These are phyloP conservation scores for Hymenoscyphus linearis DNA, from an alignment of 2,329 filamentous ascomycete genomes.

Conservation along the genomic window DNA sequence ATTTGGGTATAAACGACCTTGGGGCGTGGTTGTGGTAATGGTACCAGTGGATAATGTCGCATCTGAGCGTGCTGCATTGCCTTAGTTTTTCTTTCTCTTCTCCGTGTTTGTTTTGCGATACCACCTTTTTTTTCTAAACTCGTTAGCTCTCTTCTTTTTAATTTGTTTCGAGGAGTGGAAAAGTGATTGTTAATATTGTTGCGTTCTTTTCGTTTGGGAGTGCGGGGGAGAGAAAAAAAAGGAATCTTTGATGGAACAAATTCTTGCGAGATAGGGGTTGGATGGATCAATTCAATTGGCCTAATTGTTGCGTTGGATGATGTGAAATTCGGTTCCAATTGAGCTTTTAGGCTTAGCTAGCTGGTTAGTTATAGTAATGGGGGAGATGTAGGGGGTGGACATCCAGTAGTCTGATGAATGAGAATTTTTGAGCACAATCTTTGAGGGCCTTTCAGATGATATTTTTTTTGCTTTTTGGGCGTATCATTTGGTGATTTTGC, in stretches of 20 bases:
- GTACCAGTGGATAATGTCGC: not conserved
- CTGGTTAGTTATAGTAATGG: not conserved
- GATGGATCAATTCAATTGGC: not conserved
- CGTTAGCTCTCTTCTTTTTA: not conserved
- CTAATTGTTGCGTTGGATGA: not conserved
- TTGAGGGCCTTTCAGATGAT: not conserved
- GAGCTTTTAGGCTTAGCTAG: not conserved
- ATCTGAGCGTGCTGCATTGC: not conserved
- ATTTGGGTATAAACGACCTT: not conserved
- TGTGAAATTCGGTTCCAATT: not conserved
- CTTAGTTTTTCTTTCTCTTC: not conserved
- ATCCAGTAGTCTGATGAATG: not conserved
- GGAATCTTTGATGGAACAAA: not conserved
- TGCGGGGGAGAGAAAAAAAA: not conserved
- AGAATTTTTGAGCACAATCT: not conserved
- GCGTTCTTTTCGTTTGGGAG: not conserved
- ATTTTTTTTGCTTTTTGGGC: too few species aligned
- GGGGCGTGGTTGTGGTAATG: not conserved
- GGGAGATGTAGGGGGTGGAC: not conserved
- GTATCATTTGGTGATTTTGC: too few species aligned
- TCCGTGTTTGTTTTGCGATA: not conserved
- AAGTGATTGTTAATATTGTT: not conserved
- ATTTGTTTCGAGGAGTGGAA: not conserved
- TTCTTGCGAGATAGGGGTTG: not conserved
- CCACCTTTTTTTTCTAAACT: not conserved